Evolutionary conservation across 2,329 filamentous ascomycete genomes (phyloP).

Genomic region (Pseudogymnoascus sp.): DNA sequence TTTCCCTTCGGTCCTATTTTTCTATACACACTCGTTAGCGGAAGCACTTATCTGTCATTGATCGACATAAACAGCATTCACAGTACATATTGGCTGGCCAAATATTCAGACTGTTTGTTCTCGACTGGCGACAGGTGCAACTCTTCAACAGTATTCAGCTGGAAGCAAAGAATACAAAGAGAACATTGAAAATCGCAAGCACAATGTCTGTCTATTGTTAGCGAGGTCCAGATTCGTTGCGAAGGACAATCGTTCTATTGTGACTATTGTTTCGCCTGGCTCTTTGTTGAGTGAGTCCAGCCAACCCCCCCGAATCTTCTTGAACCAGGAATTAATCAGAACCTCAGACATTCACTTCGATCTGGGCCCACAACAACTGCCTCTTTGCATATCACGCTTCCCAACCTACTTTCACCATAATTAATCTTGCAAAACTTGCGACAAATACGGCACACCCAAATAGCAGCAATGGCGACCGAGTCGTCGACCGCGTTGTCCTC

Average conservation of each 20-base stretch:
- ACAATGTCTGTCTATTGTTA: background rate
- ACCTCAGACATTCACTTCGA: background rate
- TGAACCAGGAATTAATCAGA: background rate
- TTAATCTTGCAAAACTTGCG: background rate
- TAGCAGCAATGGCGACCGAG: background rate
- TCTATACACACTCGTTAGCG: background rate
- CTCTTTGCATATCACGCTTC: background rate
- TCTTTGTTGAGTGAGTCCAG: background rate
- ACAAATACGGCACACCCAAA: background rate
- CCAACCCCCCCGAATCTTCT: slow-evolving; percentile 1
- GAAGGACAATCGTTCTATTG: background rate
- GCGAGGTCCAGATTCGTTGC: background rate
- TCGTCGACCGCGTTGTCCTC: background rate
- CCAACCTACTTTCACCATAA: background rate
- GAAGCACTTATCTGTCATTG: background rate
- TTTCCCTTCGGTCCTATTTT: background rate
- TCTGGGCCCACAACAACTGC: background rate
- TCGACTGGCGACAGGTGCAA: background rate
- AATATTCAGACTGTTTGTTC: background rate
- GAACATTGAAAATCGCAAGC: background rate
- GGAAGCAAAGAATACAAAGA: background rate
- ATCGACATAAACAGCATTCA: background rate
- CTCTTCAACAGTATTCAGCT: background rate
- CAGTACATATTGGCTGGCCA: background rate
- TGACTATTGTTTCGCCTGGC: background rate